phyloP scores from a whole-genome alignment of 345 rosid species.

The Pseudoturritis turrita region DNA sequence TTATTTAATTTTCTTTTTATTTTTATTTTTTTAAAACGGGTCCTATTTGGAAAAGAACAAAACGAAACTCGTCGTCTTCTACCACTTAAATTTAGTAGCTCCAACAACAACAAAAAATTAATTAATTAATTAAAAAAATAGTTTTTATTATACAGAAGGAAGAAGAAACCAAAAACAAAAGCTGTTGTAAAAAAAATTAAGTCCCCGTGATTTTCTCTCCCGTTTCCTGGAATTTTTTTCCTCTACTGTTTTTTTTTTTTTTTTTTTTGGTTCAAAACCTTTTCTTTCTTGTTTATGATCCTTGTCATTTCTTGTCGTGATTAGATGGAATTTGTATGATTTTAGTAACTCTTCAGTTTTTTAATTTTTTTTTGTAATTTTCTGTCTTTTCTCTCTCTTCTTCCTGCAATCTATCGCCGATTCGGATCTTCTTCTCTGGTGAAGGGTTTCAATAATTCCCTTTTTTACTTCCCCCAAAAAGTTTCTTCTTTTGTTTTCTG shows the following conservation, averaged over 20 bases:
- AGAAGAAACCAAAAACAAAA: background rate
- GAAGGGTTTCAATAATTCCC: constrained; percentile 14
- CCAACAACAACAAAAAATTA: constrained; percentile 1
- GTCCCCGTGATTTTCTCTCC: constrained; percentile 18
- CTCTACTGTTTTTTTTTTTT: background rate
- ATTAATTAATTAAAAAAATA: background rate
- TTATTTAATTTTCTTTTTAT: background rate
- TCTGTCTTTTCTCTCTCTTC: constrained; percentile 13
- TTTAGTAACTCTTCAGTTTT: constrained; percentile 27
- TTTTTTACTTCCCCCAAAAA: background rate
- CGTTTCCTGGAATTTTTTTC: background rate
- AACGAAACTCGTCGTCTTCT: constrained; percentile 31
- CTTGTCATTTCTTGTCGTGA: constrained; percentile 21
- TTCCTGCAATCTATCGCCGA: constrained; percentile 27
- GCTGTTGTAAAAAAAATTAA: background rate
- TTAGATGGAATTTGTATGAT: constrained; percentile 25
- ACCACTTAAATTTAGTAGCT: constrained; percentile 23
- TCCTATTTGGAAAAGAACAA: constrained; percentile 17
- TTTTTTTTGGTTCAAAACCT: background rate
- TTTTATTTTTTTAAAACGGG: background rate
- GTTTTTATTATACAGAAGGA: background rate
- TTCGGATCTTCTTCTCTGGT: constrained; percentile 15
- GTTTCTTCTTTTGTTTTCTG: constrained; percentile 20
- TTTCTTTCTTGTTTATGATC: background rate
- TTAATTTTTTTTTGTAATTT: background rate